These are phyloP conservation scores for Amniculicola lignicola DNA, from an alignment of 495 filamentous ascomycete species.

Conservation along the genomic window DNA sequence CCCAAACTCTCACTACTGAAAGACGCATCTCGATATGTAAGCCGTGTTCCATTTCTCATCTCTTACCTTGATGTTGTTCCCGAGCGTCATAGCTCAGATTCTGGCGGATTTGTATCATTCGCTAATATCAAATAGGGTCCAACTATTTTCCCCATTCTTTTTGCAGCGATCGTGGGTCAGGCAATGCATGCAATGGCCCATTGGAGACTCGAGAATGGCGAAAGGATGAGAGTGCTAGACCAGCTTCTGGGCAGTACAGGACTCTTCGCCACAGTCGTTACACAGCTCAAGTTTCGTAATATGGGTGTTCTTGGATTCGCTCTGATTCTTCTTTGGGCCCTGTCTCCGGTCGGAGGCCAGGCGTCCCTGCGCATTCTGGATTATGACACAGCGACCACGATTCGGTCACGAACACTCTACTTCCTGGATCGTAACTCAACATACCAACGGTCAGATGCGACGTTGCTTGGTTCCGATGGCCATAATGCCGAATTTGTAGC, in stretches of 20 bases:
- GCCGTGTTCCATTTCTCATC: not conserved
- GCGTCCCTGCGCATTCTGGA: constrained; percentile 25
- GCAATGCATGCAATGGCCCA: constrained; percentile 23
- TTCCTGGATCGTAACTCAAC: constrained; percentile 13
- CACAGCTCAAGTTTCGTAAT: constrained; percentile 25
- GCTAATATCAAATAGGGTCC: constrained; percentile 13
- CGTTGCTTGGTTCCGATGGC: not conserved
- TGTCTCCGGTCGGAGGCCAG: constrained; percentile 29
- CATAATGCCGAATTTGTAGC: not conserved
- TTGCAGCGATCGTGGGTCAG: constrained; percentile 23
- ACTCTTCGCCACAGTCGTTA: constrained; percentile 20
- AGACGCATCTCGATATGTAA: constrained; percentile 19
- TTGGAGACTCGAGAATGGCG: constrained; percentile 30
- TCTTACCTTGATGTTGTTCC: not conserved
- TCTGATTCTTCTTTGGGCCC: constrained; percentile 19
- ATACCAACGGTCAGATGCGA: not conserved
- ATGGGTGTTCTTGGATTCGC: constrained; percentile 9
- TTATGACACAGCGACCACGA: not conserved
- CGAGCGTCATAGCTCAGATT: not conserved
- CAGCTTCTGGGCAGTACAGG: constrained; percentile 25
- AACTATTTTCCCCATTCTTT: constrained; percentile 24
- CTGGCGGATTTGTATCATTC: not conserved
- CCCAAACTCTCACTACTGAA: constrained; percentile 9
- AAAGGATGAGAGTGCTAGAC: constrained; percentile 26
- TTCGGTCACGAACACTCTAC: constrained; percentile 6